Conservation (phyloP, 23 red algal species). For the Gracilaria domingensis region DNA sequence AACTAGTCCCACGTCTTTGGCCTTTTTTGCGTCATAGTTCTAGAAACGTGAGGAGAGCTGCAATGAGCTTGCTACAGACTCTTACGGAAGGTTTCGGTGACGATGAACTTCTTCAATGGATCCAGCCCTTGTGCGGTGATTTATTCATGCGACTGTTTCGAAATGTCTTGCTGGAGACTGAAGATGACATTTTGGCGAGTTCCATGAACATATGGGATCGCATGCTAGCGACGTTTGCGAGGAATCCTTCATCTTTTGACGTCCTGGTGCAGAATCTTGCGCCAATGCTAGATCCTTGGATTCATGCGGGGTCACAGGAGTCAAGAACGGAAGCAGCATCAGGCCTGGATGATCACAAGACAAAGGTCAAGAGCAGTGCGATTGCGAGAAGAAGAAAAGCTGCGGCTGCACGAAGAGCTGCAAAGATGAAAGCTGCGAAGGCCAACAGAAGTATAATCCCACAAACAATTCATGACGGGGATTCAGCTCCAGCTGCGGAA, state of each 20-base stretch:
- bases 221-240: constrained; percentile 22
- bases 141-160: constrained; percentile 58
- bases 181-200: constrained; percentile 45
- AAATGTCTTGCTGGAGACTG: constrained; percentile 64
- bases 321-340: constrained; percentile 63
- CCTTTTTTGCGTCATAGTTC: constrained; percentile 80
- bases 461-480: constrained; percentile 45
- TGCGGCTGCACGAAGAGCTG: constrained; percentile 61
- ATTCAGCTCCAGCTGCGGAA: constrained; percentile 56
- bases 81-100: constrained; percentile 44
- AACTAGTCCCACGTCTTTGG: constrained; percentile 73
- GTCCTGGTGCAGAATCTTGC: constrained; percentile 18
- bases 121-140: constrained; percentile 45
- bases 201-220: constrained; percentile 49
- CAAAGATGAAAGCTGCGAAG: constrained; percentile 50
- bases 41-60: constrained; percentile 68
- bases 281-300: constrained; percentile 52
- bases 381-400: constrained; percentile 48
- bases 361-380: constrained; percentile 38
- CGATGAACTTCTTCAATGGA: constrained; percentile 50
- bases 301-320: constrained; percentile 62
- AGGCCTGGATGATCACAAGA: constrained; percentile 43
- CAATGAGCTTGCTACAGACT: constrained; percentile 72
- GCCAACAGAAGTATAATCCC: constrained; percentile 36
- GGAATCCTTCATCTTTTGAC: constrained; percentile 2